phyloP scores from a whole-genome alignment of 495 filamentous ascomycete species.

The Talaromyces nanjingensis region DNA sequence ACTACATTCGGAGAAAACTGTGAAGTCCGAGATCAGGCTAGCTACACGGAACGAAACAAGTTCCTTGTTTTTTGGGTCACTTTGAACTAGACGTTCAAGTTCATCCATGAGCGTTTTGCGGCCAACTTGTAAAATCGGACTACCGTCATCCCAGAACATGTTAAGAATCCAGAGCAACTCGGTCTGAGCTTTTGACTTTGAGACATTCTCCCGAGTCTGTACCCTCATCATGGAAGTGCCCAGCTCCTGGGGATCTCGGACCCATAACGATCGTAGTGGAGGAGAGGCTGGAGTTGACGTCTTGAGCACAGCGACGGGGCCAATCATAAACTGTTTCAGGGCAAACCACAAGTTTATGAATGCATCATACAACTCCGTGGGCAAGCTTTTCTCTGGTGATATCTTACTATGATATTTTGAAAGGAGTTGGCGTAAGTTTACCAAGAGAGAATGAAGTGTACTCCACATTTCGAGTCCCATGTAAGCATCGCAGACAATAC shows the following conservation, averaged over 20 bases:
- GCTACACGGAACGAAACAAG: conserved; percentile 32
- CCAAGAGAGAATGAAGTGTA: conserved; percentile 21
- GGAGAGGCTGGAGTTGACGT: conserved; percentile 21
- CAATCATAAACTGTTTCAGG: conserved; percentile 20
- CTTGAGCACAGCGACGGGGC: conserved; percentile 18
- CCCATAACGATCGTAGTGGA: conserved; percentile 25
- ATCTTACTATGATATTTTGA: conserved; percentile 26
- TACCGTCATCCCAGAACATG: conserved; percentile 18
- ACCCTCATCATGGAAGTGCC: conserved; percentile 11
- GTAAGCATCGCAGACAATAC: conserved; percentile 21
- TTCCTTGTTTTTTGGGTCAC: conserved; percentile 22
- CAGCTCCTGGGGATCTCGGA: conserved; percentile 14
- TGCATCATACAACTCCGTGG: conserved; percentile 24
- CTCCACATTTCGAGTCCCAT: conserved; percentile 18
- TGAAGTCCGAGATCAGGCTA: conserved; percentile 31
- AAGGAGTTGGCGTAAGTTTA: conserved; percentile 18
- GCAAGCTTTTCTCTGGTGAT: conserved; percentile 23
- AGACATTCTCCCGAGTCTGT: too few relatives aligned
- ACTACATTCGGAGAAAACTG: conserved; percentile 31
- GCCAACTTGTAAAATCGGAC: conserved; percentile 16
- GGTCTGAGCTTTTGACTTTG: too few relatives aligned
- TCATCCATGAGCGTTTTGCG: conserved; percentile 36
- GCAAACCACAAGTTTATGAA: conserved; percentile 27
- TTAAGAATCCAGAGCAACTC: conserved; percentile 32
- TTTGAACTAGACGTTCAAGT: conserved; percentile 33